These are phyloP conservation scores for Magnolia officinalis DNA, from an alignment of 164 flowering plant species.

Conservation along the genomic window DNA sequence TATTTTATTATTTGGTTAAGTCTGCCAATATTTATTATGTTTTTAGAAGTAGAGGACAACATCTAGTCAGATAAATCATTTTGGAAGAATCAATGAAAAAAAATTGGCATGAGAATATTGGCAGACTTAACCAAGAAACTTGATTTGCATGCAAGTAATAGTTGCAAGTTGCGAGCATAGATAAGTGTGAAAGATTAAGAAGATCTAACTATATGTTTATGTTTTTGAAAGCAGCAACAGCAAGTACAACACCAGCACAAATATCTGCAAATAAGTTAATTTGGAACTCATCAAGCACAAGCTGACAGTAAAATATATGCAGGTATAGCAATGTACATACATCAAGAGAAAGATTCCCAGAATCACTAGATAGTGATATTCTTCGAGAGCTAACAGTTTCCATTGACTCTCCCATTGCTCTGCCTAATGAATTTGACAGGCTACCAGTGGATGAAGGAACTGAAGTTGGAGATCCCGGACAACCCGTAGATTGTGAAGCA, in stretches of 20 bases:
- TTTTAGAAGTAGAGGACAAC: background rate
- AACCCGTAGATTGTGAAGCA: constrained; percentile 39
- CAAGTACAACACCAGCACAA: background rate
- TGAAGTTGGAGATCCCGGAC: constrained; percentile 54
- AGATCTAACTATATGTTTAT: no score
- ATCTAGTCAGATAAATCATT: background rate
- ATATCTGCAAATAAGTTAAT: background rate
- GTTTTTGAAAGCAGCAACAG: background rate
- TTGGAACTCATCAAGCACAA: background rate
- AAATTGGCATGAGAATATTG: background rate
- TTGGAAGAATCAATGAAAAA: background rate
- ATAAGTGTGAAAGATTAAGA: no score
- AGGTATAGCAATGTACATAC: constrained; percentile 42
- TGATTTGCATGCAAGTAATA: no score
- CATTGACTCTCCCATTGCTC: constrained; percentile 37
- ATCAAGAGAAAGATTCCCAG: constrained; percentile 79
- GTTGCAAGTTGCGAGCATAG: background rate
- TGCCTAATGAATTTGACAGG: constrained; percentile 32
- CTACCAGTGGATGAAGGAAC: constrained; percentile 36
- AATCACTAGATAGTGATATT: constrained; percentile 44
- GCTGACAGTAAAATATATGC: background rate
- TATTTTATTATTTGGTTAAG: no score
- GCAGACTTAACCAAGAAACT: background rate
- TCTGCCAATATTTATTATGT: no score
- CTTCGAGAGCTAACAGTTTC: constrained; percentile 38